These are phyloP conservation scores for Singerocomus inundabilis DNA, from an alignment of 1,284 basidiomycete genomes.

Conservation along the genomic window DNA sequence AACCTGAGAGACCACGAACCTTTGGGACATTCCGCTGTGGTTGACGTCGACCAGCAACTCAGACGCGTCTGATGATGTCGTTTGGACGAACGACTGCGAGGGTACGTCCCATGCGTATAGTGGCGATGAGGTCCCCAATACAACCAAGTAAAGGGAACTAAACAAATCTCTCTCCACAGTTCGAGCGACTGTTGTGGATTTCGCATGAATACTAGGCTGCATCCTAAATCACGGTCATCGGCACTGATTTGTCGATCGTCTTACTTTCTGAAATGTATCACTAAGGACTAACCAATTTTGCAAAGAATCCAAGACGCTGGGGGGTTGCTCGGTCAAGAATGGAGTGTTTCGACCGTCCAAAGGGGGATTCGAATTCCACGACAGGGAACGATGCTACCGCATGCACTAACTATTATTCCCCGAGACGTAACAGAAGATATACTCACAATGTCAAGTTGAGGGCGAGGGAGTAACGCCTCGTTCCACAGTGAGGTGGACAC, in stretches of 20 bases:
- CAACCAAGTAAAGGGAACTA: conserved; percentile 48
- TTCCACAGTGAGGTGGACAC: conserved; percentile 24
- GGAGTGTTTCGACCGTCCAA: conserved; percentile 42
- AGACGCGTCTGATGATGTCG: conserved; percentile 30
- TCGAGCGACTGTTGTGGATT: conserved; percentile 39
- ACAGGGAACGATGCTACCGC: conserved; percentile 45
- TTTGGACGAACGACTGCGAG: conserved; percentile 50
- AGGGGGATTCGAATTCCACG: conserved; percentile 58
- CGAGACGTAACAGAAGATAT: not conserved
- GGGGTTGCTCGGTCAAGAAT: conserved; percentile 65
- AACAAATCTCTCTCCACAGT: conserved; percentile 48
- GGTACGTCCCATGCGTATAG: conserved; percentile 58
- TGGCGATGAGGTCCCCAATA: conserved; percentile 63
- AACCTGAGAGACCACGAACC: conserved; percentile 38
- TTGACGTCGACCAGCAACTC: conserved; percentile 51
- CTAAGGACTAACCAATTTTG: conserved; percentile 51
- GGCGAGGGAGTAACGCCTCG: conserved; percentile 15
- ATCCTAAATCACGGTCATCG: conserved; percentile 31
- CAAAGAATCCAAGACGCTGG: conserved; percentile 48
- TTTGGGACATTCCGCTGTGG: conserved; percentile 52
- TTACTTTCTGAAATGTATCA: not conserved
- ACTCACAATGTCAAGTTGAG: conserved; percentile 15
- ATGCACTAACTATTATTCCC: conserved; percentile 1
- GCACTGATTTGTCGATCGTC: not conserved
- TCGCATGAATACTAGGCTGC: conserved; percentile 43